Percentiles rank a stretch among this genome's conserved stretches.
Conservation (phyloP, 352 stramenopile genomes). For the Elongisporangium senticosum region DNA sequence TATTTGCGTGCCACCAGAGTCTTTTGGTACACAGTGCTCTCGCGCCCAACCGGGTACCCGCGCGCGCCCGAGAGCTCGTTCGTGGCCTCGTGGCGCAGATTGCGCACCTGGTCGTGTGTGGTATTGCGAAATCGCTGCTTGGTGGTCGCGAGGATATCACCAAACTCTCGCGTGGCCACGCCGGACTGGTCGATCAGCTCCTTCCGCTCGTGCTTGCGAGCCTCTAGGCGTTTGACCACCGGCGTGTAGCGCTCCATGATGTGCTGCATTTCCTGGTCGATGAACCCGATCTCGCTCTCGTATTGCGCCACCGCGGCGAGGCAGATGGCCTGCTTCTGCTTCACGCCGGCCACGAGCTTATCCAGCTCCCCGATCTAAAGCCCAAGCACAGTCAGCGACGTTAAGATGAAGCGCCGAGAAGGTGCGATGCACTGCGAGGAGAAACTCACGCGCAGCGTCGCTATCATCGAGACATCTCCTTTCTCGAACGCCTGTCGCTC, state of each 20-base stretch:
- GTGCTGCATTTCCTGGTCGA: slow-evolving; percentile 51
- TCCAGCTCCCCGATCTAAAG: slow-evolving; percentile 62
- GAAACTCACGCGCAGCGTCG: slow-evolving; percentile 50
- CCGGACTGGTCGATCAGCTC: slow-evolving; percentile 42
- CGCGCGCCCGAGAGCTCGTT: slow-evolving; percentile 36
- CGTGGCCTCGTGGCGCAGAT: slow-evolving; percentile 55
- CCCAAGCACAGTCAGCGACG: neutral
- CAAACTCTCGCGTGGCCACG: slow-evolving; percentile 46
- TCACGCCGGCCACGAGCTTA: slow-evolving; percentile 64
- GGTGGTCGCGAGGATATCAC: slow-evolving; percentile 54
- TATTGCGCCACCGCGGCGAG: slow-evolving; percentile 44
- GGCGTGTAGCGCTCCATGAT: slow-evolving; percentile 65
- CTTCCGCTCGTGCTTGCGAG: slow-evolving; percentile 39
- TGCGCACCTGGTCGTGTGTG: slow-evolving; percentile 52
- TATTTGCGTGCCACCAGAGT: slow-evolving; percentile 8
- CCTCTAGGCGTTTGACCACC: slow-evolving; percentile 51
- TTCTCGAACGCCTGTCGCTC: slow-evolving; percentile 64
- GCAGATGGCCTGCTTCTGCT: slow-evolving; percentile 57
- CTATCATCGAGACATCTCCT: slow-evolving; percentile 67
- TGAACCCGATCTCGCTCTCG: slow-evolving; percentile 48
- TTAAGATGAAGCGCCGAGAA: neutral
- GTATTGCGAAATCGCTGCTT: slow-evolving; percentile 48
- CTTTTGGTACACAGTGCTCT: slow-evolving; percentile 65
- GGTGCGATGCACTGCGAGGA: neutral
- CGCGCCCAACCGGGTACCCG: slow-evolving; percentile 48